Percentiles rank a stretch among this genome's conserved stretches.
Conservation (phyloP, 768 basidiomycete genomes). For the Lentinula guzmanii region DNA sequence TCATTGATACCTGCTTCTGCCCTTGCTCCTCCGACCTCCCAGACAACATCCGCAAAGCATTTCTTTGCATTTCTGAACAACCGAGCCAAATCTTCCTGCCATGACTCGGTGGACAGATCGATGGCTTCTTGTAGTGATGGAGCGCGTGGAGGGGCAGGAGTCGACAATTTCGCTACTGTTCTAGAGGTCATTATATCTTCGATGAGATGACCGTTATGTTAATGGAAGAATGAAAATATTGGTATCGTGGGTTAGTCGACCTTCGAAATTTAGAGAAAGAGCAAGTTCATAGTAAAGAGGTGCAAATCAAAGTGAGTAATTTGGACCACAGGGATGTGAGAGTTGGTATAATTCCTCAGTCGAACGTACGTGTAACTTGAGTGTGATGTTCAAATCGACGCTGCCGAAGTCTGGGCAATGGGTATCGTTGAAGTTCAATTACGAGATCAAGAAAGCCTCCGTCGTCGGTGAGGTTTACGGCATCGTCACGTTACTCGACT, state of each 20-base stretch:
- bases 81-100: slow-evolving; percentile 75
- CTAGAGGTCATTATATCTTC: neutral
- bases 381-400: neutral
- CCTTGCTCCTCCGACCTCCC: slow-evolving; percentile 50
- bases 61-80: slow-evolving; percentile 85
- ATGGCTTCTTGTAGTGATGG: slow-evolving; percentile 62
- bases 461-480: neutral
- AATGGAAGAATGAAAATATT: neutral
- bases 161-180: neutral
- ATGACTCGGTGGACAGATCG: slow-evolving; percentile 58
- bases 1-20: slow-evolving; percentile 19
- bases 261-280: neutral
- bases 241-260: neutral
- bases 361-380: neutral
- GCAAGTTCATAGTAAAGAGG: neutral
- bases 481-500: neutral
- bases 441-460: neutral
- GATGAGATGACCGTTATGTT: neutral
- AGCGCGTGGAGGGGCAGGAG: slow-evolving; percentile 12
- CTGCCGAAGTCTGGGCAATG: neutral
- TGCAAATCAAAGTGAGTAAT: neutral
- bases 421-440: neutral
- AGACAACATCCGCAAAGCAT: slow-evolving; percentile 95
- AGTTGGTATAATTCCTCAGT: neutral
- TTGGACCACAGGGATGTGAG: neutral